These are phyloP conservation scores for Hysterangium stoloniferum DNA, from an alignment of 768 basidiomycete species.

Conservation along the genomic window DNA sequence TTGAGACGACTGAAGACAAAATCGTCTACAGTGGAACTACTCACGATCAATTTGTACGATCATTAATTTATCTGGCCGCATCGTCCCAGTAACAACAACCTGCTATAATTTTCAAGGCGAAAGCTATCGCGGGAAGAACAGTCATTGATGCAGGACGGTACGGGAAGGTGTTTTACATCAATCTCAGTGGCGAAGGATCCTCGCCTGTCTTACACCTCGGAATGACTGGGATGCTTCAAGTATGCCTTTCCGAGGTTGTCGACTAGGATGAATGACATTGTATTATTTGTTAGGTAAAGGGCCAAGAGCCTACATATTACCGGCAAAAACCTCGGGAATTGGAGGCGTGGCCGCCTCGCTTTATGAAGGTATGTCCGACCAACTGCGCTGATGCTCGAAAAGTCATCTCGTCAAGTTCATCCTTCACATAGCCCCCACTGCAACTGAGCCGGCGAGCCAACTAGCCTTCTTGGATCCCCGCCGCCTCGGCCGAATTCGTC, in stretches of 20 bases:
- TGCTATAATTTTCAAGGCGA: constrained; percentile 32
- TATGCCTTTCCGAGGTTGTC: constrained; percentile 16
- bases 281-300: constrained; percentile 36
- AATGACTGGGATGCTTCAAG: constrained; percentile 82
- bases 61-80: no score
- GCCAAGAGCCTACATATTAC: constrained; percentile 41
- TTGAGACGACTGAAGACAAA: constrained; percentile 51
- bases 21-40: constrained; percentile 56
- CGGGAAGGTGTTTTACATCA: constrained; percentile 63
- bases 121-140: constrained; percentile 42
- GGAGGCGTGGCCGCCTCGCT: constrained; percentile 57
- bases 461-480: constrained; percentile 69
- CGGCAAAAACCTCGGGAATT: constrained; percentile 34
- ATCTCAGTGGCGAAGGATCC: constrained; percentile 51
- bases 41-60: constrained; percentile 54
- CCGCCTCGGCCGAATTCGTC: constrained; percentile 61
- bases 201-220: constrained; percentile 73
- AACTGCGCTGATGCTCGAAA: no score
- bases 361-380: constrained; percentile 47
- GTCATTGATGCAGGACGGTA: constrained; percentile 44
- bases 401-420: constrained; percentile 46
- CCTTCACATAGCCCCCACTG: constrained; percentile 41
- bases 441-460: constrained; percentile 29
- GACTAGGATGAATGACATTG: background rate
- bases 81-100: constrained; percentile 12